Evolutionary conservation across 1,284 basidiomycete species (phyloP).

Genomic region (Wolfiporia cocos): DNA sequence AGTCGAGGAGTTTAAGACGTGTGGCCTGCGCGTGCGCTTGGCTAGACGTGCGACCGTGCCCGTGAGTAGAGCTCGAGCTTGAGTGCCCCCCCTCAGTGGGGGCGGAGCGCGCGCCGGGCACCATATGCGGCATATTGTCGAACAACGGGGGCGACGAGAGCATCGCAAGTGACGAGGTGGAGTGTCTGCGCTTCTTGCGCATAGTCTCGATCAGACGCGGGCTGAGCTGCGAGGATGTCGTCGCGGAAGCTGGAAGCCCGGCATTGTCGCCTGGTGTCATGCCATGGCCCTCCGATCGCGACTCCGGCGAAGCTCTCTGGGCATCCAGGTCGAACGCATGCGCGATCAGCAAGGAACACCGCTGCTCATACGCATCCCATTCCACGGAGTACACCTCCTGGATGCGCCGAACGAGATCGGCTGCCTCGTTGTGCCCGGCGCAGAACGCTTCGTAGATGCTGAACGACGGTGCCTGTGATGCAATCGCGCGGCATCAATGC

Average conservation of each 20-base stretch:
- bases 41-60: neutral
- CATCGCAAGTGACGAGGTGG: conserved; percentile 13
- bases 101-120: conserved; percentile 4
- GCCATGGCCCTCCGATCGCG: no score
- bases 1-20: conserved; percentile 68
- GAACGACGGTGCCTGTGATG: conserved; percentile 66
- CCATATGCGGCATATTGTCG: conserved; percentile 1
- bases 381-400: conserved; percentile 57
- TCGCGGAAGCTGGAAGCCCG: conserved; percentile 9
- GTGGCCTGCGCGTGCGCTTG: conserved; percentile 14
- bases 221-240: conserved; percentile 1
- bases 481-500: neutral
- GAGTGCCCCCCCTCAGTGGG: conserved; percentile 7
- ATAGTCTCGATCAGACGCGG: conserved; percentile 1
- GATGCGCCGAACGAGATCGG: conserved; percentile 63
- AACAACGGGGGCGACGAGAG: conserved; percentile 3
- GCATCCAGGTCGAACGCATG: no score
- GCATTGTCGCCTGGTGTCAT: neutral
- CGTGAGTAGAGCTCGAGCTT: conserved; percentile 6
- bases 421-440: conserved; percentile 75
- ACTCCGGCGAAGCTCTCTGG: no score
- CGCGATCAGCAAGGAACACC: conserved; percentile 33
- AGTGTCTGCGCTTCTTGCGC: conserved; percentile 16
- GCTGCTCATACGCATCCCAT: conserved; percentile 80
- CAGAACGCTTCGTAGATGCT: conserved; percentile 80